Percentiles rank a stretch among this genome's conserved stretches.
phyloP scores from a whole-genome alignment of 139 green algal species.

The Bryopsis sp. region DNA sequence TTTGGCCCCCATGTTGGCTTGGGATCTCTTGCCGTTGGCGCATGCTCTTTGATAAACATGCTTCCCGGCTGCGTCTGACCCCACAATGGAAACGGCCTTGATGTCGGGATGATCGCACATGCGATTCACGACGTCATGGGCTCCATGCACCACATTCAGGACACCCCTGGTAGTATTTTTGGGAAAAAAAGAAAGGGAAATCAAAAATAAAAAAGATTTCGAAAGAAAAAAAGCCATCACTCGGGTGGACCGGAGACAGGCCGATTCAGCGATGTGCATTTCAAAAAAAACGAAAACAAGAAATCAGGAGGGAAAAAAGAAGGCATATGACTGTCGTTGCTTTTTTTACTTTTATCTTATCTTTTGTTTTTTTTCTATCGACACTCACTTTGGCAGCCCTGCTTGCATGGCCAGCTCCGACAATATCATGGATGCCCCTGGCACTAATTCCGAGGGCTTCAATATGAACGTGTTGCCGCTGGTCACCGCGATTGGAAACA shows the following conservation, averaged over 20 bases:
- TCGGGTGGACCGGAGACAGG: too few relatives aligned
- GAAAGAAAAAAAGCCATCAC: neutral
- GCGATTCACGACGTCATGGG: slow-evolving; percentile 71
- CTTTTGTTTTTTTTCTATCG: neutral
- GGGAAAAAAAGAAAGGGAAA: too few relatives aligned
- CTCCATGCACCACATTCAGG: slow-evolving; percentile 82
- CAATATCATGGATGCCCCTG: slow-evolving; percentile 70
- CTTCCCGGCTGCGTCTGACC: slow-evolving; percentile 62
- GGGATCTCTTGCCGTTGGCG: slow-evolving; percentile 26
- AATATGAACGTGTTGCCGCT: slow-evolving; percentile 83
- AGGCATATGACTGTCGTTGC: too few relatives aligned
- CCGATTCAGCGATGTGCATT: too few relatives aligned
- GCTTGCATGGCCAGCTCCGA: slow-evolving; percentile 71
- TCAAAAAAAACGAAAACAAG: slow-evolving; percentile 6
- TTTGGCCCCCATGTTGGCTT: slow-evolving; percentile 93
- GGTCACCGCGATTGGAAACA: slow-evolving; percentile 73
- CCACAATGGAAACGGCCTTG: slow-evolving; percentile 89
- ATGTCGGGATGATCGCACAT: slow-evolving; percentile 92
- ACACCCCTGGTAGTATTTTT: slow-evolving; percentile 40
- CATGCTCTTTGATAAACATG: slow-evolving; percentile 65
- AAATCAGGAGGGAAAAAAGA: too few relatives aligned
- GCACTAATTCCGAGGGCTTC: slow-evolving; percentile 80
- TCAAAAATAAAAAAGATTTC: too few relatives aligned
- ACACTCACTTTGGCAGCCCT: slow-evolving; percentile 58
- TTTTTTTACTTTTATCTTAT: too few relatives aligned